Conservation (phyloP, 163 green algal species). For the Chlamydomonas reinhardtii region DNA sequence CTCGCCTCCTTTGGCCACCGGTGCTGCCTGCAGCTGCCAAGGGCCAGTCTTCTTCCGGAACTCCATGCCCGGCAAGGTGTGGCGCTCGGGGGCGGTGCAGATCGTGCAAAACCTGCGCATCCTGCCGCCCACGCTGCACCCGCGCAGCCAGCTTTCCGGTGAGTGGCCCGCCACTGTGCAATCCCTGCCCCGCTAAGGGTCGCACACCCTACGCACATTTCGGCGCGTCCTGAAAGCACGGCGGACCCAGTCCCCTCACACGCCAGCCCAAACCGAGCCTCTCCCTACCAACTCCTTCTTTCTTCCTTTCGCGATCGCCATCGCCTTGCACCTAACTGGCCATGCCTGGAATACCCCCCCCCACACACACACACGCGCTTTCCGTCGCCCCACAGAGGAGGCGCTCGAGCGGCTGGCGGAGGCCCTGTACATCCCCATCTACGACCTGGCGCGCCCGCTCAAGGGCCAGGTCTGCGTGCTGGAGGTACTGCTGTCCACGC, state of each 20-base stretch:
- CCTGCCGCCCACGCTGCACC: conserved; percentile 66
- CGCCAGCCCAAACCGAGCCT: no score
- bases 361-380: no score
- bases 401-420: conserved; percentile 53
- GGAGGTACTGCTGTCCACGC: conserved; percentile 59
- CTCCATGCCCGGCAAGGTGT: conserved; percentile 68
- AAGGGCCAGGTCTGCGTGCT: conserved; percentile 60
- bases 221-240: no score
- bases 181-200: no score
- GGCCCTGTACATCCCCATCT: conserved; percentile 64
- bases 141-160: conserved; percentile 62
- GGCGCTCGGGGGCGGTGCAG: conserved; percentile 72
- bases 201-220: no score
- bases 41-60: conserved; percentile 48
- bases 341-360: no score
- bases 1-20: no score
- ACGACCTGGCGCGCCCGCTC: conserved; percentile 41
- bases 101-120: conserved; percentile 75
- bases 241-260: no score
- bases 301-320: no score
- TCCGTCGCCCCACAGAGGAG: conserved; percentile 26
- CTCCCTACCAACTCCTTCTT: no score
- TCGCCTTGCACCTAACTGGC: no score
- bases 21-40: conserved; percentile 9
- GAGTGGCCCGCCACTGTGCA: neutral